A percentile compares a stretch with the other conserved stretches of the same genome.
Conservation (phyloP, 225 moss, liverwort and hornwort species). For the Straminergon stramineum region DNA sequence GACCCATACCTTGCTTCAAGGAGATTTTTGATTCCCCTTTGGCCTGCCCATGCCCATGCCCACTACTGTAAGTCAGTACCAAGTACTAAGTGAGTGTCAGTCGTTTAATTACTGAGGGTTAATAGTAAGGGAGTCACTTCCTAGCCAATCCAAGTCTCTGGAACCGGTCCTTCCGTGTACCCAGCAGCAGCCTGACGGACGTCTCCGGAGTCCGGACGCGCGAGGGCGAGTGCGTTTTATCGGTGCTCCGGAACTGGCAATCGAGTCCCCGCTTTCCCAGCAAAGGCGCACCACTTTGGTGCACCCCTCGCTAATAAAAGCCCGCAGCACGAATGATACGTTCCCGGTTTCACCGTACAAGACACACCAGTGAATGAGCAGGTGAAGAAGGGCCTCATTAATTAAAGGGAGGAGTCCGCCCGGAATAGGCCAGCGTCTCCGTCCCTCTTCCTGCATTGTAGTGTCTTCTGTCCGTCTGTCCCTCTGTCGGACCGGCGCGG, state of each 20-base stretch:
- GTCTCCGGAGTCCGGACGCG: not conserved
- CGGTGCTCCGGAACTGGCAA: not conserved
- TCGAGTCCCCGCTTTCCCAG: not conserved
- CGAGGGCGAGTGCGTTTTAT: no score
- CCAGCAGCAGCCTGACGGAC: not conserved
- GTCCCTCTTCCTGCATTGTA: not conserved
- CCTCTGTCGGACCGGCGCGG: not conserved
- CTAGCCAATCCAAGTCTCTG: not conserved
- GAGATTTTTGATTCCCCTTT: no score
- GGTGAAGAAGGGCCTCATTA: not conserved
- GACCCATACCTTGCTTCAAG: accelerated
- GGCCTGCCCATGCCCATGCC: not conserved
- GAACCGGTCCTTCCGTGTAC: not conserved
- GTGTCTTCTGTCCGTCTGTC: not conserved
- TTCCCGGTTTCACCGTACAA: not conserved
- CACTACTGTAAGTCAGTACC: no score
- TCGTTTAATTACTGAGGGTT: not conserved
- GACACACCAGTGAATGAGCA: not conserved
- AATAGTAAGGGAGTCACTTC: not conserved
- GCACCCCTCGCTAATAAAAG: not conserved
- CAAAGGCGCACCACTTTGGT: not conserved
- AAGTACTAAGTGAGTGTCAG: not conserved
- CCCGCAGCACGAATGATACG: not conserved
- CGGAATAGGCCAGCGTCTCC: not conserved
- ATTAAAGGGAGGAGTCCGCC: not conserved